These are phyloP conservation scores for Aspergillus aculeatus DNA, from an alignment of 2,329 filamentous ascomycete species.

Conservation along the genomic window DNA sequence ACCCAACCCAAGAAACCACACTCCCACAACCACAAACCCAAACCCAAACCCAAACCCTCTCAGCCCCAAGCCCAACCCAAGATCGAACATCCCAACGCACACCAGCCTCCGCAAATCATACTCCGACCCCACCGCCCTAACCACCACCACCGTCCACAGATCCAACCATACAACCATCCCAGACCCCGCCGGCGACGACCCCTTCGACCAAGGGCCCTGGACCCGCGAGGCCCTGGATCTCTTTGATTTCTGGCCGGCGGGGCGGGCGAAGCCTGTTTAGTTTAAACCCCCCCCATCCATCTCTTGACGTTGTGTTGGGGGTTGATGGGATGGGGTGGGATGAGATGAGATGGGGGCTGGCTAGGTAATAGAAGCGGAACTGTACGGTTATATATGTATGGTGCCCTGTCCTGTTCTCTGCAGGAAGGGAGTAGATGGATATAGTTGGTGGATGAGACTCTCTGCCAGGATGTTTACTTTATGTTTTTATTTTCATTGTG, in stretches of 20 bases:
- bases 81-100: neutral
- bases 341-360: too few species aligned
- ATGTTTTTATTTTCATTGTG: too few species aligned
- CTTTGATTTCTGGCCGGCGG: conserved; percentile 46
- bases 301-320: too few species aligned
- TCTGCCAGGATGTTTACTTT: too few species aligned
- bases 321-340: too few species aligned
- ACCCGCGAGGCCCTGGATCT: conserved; percentile 43
- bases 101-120: conserved; percentile 32
- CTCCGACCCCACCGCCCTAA: conserved; percentile 35
- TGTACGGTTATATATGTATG: too few species aligned
- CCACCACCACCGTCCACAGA: neutral
- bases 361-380: too few species aligned
- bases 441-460: too few species aligned
- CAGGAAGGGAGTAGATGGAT: too few species aligned
- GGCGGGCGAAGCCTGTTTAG: conserved; percentile 34
- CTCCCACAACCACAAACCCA: neutral
- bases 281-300: too few species aligned
- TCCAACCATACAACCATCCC: conserved; percentile 10
- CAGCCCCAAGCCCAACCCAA: neutral
- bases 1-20: neutral
- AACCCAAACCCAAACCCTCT: neutral
- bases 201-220: conserved; percentile 41
- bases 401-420: too few species aligned
- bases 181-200: conserved; percentile 18